Percentiles rank a stretch among this genome's conserved stretches.
Evolutionary conservation across 805 yeast species (phyloP).

Genomic region (Peterozyma xylosa): DNA sequence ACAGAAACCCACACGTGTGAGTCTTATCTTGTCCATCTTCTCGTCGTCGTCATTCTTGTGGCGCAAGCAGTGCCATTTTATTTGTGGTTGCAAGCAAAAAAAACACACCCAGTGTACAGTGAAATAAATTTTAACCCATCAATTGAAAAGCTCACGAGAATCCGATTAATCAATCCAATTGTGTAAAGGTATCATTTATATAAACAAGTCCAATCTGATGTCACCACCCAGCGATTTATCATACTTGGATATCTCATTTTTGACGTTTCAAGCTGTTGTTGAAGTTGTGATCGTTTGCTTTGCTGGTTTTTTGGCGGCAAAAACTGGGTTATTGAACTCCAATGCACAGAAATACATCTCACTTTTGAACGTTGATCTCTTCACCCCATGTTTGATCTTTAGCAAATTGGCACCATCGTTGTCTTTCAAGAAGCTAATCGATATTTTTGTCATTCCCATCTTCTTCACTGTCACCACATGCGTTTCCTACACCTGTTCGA

Average conservation of each 20-base stretch:
- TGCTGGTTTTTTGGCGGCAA: slow-evolving; percentile 83
- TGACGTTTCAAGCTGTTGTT: slow-evolving; percentile 86
- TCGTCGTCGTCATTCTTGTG: no score
- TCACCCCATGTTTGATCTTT: slow-evolving; percentile 93
- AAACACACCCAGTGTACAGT: no score
- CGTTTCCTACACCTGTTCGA: slow-evolving; percentile 62
- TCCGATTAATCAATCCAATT: no score
- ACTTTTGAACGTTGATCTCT: slow-evolving; percentile 76
- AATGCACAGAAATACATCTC: slow-evolving; percentile 74
- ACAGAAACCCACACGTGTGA: no score
- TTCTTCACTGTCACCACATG: slow-evolving; percentile 78
- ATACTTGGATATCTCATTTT: slow-evolving; percentile 39
- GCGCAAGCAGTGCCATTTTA: no score
- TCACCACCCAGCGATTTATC: slow-evolving; percentile 18
- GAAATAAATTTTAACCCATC: no score
- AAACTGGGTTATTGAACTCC: slow-evolving; percentile 58
- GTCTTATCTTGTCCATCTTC: no score
- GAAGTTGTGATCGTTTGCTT: slow-evolving; percentile 84
- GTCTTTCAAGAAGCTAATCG: slow-evolving; percentile 69
- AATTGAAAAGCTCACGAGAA: no score
- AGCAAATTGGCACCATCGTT: slow-evolving; percentile 64
- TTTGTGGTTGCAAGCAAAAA: no score
- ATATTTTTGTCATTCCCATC: slow-evolving; percentile 77
- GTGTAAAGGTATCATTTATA: no score
- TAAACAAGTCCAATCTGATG: not conserved